Evolutionary conservation across 768 basidiomycete species (phyloP), one percentile per base, ranked within the genome.

Genomic region (Melanogaster broomeanus): DNA sequence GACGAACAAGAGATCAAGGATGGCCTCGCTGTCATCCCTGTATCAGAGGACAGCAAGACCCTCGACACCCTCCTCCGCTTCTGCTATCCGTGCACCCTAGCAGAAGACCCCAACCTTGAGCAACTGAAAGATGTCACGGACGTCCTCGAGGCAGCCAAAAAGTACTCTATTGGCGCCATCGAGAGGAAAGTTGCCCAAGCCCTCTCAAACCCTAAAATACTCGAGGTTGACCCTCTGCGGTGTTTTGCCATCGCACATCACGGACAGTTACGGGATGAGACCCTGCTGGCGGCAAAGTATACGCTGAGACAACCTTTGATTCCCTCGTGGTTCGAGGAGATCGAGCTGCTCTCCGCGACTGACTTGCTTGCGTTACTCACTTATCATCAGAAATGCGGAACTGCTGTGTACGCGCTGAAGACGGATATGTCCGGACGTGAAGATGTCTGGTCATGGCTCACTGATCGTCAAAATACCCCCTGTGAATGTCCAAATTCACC

Each of bases 181-280:
- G 56, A 57, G 40, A 49, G 21, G 28, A 61, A 46, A 15, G 43
- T 62, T 11, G 45, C 52, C 2, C 60, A 60, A 3, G 49, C 53
- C 22, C 43, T 73, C 16, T 42, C 51, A 3, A 42, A 39, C 24
- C 61, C 66, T 1, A 53, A 58, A 6, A 44, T 64, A 10, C 39
- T 64, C 6, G 48, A 65, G 0, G 51, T n/a, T 0, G 60, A 62
- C 3, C 55, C 72, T 3, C 27, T 73, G 4, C 60, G 63, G 1
- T 61, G 62, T 4, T 74, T 69, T 45, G 70, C 67, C 1, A 57
- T 73, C 6, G 67, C 70, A 3, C 51, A 49, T 18, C 61, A 50
- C 2, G 61, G 55, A 18, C 28, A 31, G 5, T 45, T 69, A 31
- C 45, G 39, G 27, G 52, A 61, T 2, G 61, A 71, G 51, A 66